Evolutionary conservation across 345 rosid species (phyloP).

Genomic region (Anastatica hierochuntica): DNA sequence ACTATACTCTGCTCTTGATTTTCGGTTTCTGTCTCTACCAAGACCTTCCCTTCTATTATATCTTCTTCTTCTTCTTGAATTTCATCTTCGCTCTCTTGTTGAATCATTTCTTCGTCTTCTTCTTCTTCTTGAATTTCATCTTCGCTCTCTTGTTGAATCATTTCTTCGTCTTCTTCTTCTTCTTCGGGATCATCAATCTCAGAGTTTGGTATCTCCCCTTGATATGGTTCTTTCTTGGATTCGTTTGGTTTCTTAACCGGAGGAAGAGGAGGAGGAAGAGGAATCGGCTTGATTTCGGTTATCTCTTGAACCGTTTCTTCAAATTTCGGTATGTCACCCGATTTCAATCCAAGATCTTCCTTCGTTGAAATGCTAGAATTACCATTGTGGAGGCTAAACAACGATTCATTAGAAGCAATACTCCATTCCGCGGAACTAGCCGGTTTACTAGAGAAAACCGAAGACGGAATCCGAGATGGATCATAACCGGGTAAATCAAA

Average conservation of each 20-base stretch:
- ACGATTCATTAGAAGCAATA: slow-evolving; percentile 71
- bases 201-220: neutral
- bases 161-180: neutral
- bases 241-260: slow-evolving; percentile 26
- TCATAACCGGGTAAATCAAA: slow-evolving; percentile 35
- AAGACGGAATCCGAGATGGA: slow-evolving; percentile 60
- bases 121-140: neutral
- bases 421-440: slow-evolving; percentile 60
- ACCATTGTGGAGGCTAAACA: slow-evolving; percentile 72
- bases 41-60: too few relatives aligned
- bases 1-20: too few relatives aligned
- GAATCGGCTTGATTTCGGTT: slow-evolving; percentile 5
- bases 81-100: too few relatives aligned
- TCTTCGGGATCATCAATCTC: neutral
- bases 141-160: too few relatives aligned
- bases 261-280: neutral
- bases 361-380: slow-evolving; percentile 38
- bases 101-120: too few relatives aligned
- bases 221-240: too few relatives aligned
- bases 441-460: slow-evolving; percentile 44
- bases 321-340: neutral
- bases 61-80: neutral
- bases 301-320: slow-evolving; percentile 28
- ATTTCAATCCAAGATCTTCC: slow-evolving; percentile 21
- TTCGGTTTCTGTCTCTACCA: too few relatives aligned